Base-by-base conservation (phyloP, 2,329 filamentous ascomycete genomes). In the Fusarium sp. region DNA sequence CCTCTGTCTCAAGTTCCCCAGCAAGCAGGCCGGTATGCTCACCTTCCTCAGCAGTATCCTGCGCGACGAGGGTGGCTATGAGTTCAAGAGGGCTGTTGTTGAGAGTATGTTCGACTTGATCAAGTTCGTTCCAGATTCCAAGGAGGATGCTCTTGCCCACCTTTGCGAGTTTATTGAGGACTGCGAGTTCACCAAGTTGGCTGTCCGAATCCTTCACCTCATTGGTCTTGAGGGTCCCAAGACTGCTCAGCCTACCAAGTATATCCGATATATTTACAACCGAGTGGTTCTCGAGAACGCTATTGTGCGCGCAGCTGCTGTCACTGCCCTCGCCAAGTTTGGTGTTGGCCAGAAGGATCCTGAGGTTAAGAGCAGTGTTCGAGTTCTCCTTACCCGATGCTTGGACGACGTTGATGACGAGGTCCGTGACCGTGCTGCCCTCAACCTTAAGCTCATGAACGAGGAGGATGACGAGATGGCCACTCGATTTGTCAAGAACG, bases 61-160 rank as follows among this genome's bases (percentile, higher is more conserved):
- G 51, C 90, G 96, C 27, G 96, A 99, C 73, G 96, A 99, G 81
- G 96, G 96, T 72, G 96, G 96, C 58, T 99, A 97, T 78, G 96
- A 98, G 65, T 99, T 99, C 82, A 99, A 99, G 88, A 91, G 93
- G 58, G 91, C 93, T 51, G 95, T 99, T 13, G 95, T 99, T 20
- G 96, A 99, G 84, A 97, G 94, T 85, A 98, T 99, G 90, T 98
- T 99, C 76, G 96, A 99, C 75, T 84, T 99, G 56, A 98, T 99
- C 84, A 97, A 98, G 80, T 99, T 99, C 75, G 95, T 99, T 5
- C 96, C 96, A 2, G 96, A 97, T 62, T 89, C 88, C 31, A 90
- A 90, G 79, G 88, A 90, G 75, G 88, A 90, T 70, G 95, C 96
- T 18, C 88, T 99, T 47, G 93, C 95, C 15, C 96, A 98, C 76